These are phyloP conservation scores for Rhizomucor pusillus DNA, from an alignment of 371 early-diverging fungal species.

Conservation along the genomic window DNA sequence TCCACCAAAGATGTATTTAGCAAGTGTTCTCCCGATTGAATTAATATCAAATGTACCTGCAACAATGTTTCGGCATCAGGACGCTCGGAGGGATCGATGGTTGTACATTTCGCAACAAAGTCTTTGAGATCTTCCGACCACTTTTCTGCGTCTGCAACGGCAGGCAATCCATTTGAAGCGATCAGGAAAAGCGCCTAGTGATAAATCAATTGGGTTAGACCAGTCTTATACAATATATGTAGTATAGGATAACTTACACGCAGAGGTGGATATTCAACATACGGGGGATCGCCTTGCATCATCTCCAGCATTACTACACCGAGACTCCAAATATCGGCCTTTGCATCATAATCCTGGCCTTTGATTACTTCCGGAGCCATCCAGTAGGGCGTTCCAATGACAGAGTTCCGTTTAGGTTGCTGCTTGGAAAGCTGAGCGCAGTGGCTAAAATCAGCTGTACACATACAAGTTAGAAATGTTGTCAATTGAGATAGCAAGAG, in stretches of 20 bases:
- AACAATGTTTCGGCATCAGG: conserved; percentile 46
- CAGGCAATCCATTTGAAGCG: conserved; percentile 61
- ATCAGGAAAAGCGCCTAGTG: conserved; percentile 62
- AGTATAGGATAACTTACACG: conserved; percentile 36
- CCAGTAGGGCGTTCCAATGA: conserved; percentile 76
- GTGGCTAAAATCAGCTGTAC: conserved; percentile 71
- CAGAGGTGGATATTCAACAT: conserved; percentile 63
- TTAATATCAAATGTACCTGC: no score
- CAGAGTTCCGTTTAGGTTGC: conserved; percentile 64
- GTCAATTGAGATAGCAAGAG: conserved; percentile 52
- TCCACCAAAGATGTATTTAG: not conserved
- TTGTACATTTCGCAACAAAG: conserved; percentile 50
- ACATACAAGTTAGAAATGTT: conserved; percentile 30
- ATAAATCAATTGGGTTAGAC: not conserved
- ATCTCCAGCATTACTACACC: conserved; percentile 84
- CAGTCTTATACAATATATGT: not conserved
- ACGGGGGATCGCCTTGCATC: conserved; percentile 79
- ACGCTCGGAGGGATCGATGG: conserved; percentile 12
- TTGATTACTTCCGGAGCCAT: conserved; percentile 90
- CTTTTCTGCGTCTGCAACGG: conserved; percentile 47
- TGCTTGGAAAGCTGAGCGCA: conserved; percentile 63
- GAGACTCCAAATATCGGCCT: conserved; percentile 87
- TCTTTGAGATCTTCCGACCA: conserved; percentile 54
- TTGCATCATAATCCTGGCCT: conserved; percentile 73
- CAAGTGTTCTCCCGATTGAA: no score